A percentile compares a stretch with the other conserved stretches of the same genome.
phyloP scores from a whole-genome alignment of 108 stramenopile species.

The Conticribra guillardii region DNA sequence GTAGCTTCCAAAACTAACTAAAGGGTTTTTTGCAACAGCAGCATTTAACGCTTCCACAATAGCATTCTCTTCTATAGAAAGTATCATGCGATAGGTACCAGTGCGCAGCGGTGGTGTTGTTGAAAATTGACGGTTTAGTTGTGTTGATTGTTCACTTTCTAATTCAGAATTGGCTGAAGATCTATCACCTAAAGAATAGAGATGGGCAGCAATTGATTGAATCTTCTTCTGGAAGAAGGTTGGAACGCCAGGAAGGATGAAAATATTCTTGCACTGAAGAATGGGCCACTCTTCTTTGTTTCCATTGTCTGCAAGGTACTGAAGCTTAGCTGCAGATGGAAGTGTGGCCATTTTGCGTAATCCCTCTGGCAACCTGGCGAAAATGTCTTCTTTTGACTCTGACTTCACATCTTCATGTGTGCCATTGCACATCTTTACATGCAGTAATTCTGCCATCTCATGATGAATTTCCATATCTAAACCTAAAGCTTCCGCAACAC shows the following conservation, averaged over 20 bases:
- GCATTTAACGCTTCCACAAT: constrained; percentile 76
- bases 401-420: constrained; percentile 15
- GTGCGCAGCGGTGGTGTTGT: constrained; percentile 39
- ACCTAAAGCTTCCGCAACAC: constrained; percentile 81
- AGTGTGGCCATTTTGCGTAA: constrained; percentile 88
- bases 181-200: no score
- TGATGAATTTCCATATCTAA: constrained; percentile 70
- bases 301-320: constrained; percentile 63
- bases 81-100: constrained; percentile 64
- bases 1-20: constrained; percentile 83
- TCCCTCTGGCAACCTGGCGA: constrained; percentile 69
- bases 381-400: constrained; percentile 31
- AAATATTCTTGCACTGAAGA: constrained; percentile 90
- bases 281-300: constrained; percentile 75
- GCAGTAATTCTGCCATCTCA: constrained; percentile 89
- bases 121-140: not conserved
- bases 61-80: constrained; percentile 68
- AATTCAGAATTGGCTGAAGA: constrained; percentile 2
- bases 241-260: constrained; percentile 95
- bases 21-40: constrained; percentile 68
- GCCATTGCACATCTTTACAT: constrained; percentile 45
- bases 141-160: not conserved
- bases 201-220: constrained; percentile 69
- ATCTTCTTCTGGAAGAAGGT: constrained; percentile 89
- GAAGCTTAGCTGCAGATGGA: constrained; percentile 62